Base-by-base conservation (phyloP, 2,329 filamentous ascomycete species). In the Dactylellina drechsleri region DNA sequence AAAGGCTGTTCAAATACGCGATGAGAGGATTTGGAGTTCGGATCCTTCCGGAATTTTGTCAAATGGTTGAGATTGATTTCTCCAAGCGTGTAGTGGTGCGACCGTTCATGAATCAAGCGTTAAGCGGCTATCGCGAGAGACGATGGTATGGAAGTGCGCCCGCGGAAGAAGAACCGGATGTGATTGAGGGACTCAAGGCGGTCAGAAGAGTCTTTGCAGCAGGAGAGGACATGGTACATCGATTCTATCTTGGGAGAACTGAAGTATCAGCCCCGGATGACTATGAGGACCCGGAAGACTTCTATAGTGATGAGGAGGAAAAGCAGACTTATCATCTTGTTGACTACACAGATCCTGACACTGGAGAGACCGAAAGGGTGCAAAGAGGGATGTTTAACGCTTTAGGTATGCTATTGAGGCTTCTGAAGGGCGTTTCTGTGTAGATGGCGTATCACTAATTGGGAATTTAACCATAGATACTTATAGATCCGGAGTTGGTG, bases 21-120 rank as follows among this genome's bases (percentile, higher is more conserved):
- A 64, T 77, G 12, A 72, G 78, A 53, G 80, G 80, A 3, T 81
- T 80, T 28, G 80, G 80, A 5, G 36, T 81, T 15, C 71, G 79
- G 2, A 79, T 81, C 8, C 66, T 80, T 12, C 77, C 79, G 2
- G 79, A 79, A 31, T 80, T 79, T 50, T 78, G 77, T 12, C 74
- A 65, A 36, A 77, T 77, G 16, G 72, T 80, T 8, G 77, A 79
- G 40, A 16, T 78, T 7, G 74, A 79, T 31, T 72, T 75, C 8
- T 6, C 16, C 12, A 52, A 41, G 16, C 76, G 67, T 20, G n/a
- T 41, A 13, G 18, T 40, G 2, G 61, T 65, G 1, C n/a, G 23
- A 3, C 28, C 57, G 8, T 75, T 67, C 16, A n/a, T 67, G 1
- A 43, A 75, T 18, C 70, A 75, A 53, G 70, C 70, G n/a, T 12